These are phyloP conservation scores for Fusarium sp. DNA, from an alignment of 2,329 filamentous ascomycete genomes.

Conservation along the genomic window DNA sequence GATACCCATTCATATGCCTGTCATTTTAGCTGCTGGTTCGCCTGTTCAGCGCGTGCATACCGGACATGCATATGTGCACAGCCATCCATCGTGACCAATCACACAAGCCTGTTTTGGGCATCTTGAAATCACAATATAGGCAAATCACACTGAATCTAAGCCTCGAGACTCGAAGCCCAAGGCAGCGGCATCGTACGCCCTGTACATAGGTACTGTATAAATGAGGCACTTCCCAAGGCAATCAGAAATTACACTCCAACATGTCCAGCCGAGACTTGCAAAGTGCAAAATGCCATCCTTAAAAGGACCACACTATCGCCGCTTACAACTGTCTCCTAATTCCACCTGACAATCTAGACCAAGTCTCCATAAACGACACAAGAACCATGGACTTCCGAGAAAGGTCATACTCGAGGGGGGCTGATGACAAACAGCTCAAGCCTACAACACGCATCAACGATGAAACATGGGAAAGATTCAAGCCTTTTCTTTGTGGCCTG, in stretches of 20 bases:
- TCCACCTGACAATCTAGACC: not conserved
- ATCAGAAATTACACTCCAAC: constrained; percentile 10
- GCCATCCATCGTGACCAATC: constrained; percentile 20
- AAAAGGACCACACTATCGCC: constrained; percentile 16
- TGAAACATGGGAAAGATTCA: constrained; percentile 37
- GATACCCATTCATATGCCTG: constrained; percentile 9
- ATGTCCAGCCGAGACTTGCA: not conserved
- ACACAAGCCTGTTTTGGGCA: not conserved
- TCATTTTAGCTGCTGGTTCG: constrained; percentile 20
- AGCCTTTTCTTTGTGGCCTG: constrained; percentile 33
- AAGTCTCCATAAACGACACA: not conserved
- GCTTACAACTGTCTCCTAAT: not conserved
- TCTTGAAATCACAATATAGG: constrained; percentile 23
- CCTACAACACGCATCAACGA: constrained; percentile 42
- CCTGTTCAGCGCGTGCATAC: constrained; percentile 11
- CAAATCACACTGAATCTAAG: constrained; percentile 14
- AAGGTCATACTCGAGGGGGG: constrained; percentile 13
- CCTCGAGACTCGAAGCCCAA: constrained; percentile 15
- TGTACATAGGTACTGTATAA: constrained; percentile 15
- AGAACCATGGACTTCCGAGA: constrained; percentile 22
- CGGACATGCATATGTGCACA: constrained; percentile 9
- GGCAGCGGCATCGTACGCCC: constrained; percentile 21
- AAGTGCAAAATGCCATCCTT: constrained; percentile 27
- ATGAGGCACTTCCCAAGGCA: constrained; percentile 32
- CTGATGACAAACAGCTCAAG: constrained; percentile 20